Percentiles rank a stretch among this genome's conserved stretches.
These are phyloP conservation scores for Saccharum officinarum DNA, from an alignment of 176 grass and related monocot species.

Conservation along the genomic window DNA sequence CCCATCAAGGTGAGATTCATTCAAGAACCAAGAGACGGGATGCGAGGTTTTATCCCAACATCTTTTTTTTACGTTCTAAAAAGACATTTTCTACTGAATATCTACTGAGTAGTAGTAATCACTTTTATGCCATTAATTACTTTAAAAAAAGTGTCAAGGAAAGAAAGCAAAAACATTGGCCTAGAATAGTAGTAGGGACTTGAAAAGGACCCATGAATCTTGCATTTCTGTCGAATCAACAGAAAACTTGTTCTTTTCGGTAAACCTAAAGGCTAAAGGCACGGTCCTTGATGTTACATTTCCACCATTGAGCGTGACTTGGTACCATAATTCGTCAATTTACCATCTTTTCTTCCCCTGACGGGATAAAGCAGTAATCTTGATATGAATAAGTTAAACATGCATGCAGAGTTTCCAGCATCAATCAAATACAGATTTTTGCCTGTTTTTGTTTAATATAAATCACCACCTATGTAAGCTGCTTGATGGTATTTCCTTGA, in stretches of 20 bases:
- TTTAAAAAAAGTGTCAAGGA: not conserved
- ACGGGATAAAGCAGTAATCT: not conserved
- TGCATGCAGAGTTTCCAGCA: not conserved
- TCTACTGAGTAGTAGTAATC: not conserved
- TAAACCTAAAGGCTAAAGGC: not conserved
- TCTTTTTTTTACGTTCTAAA: not conserved
- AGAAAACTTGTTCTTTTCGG: constrained; percentile 21
- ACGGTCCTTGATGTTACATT: not conserved
- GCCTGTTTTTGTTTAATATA: not conserved
- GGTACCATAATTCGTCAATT: constrained; percentile 18
- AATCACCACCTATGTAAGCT: not conserved
- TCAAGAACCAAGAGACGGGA: constrained; percentile 12
- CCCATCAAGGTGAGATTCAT: constrained; percentile 20
- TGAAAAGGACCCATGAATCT: not conserved
- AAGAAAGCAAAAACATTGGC: constrained; percentile 2
- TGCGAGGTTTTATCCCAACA: not conserved
- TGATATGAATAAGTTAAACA: not conserved
- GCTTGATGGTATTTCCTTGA: not conserved
- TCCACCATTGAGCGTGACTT: not conserved
- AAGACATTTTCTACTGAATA: not conserved
- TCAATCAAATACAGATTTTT: not conserved
- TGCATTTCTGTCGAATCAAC: not conserved
- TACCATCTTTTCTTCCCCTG: not conserved
- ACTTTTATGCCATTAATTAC: not conserved
- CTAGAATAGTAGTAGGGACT: not conserved